Evolutionary conservation across 495 filamentous ascomycete genomes (phyloP).

Genomic region (Margaritispora aquatica): DNA sequence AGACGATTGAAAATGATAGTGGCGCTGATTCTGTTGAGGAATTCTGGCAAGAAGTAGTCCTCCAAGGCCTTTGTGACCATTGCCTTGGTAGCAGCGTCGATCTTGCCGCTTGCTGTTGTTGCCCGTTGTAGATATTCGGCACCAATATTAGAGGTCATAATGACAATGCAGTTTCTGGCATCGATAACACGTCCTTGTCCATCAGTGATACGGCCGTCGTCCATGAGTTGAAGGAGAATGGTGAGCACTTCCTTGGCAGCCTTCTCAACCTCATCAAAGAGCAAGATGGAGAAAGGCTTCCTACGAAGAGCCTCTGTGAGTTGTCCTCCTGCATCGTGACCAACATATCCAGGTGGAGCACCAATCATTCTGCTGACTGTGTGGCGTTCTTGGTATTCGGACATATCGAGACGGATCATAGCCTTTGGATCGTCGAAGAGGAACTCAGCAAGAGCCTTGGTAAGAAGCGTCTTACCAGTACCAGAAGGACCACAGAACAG

Average conservation of each 20-base stretch:
- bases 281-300: conserved; percentile 92
- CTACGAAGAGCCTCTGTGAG: conserved; percentile 90
- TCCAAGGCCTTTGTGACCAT: conserved; percentile 84
- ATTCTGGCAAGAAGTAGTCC: conserved; percentile 95
- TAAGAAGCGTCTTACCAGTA: conserved; percentile 94
- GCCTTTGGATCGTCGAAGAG: conserved; percentile 95
- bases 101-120: conserved; percentile 68
- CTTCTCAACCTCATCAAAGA: conserved; percentile 98
- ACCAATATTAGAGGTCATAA: conserved; percentile 97
- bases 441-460: conserved; percentile 95
- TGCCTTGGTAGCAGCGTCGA: conserved; percentile 81
- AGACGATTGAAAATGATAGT: conserved; percentile 98
- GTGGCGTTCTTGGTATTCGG: conserved; percentile 97
- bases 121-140: conserved; percentile 87
- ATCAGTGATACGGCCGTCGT: conserved; percentile 97
- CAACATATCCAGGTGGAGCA: conserved; percentile 93
- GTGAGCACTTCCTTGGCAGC: conserved; percentile 97
- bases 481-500: conserved; percentile 97
- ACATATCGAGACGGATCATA: conserved; percentile 99
- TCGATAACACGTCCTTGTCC: conserved; percentile 93
- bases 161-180: conserved; percentile 95
- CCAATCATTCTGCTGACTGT: conserved; percentile 96
- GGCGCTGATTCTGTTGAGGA: conserved; percentile 93
- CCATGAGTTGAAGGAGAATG: conserved; percentile 95
- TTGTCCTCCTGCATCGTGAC: conserved; percentile 92